phyloP scores from a whole-genome alignment of 148 eudicot species.

The Camellia granthamiana region DNA sequence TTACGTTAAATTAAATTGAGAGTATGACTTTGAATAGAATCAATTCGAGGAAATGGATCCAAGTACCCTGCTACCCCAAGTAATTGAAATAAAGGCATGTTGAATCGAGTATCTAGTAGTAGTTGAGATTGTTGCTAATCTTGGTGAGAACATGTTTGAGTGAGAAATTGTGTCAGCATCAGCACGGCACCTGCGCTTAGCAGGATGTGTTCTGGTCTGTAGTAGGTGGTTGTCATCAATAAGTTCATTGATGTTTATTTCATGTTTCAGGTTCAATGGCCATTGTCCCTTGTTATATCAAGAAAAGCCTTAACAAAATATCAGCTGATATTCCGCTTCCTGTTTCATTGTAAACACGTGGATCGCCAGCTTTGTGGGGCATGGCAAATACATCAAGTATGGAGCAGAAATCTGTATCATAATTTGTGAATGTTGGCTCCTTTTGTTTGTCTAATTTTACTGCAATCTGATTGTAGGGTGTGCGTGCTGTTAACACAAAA shows the following conservation, averaged over 20 bases:
- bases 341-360: conserved; percentile 96
- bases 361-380: conserved; percentile 95
- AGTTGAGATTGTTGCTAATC: not conserved
- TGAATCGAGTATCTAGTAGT: not conserved
- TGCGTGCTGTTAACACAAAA: conserved; percentile 66
- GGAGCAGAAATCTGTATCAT: conserved; percentile 17
- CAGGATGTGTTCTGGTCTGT: no score
- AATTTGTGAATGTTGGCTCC: conserved; percentile 6
- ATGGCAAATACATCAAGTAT: conserved; percentile 98
- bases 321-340: conserved; percentile 86
- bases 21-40: no score
- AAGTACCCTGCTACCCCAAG: no score
- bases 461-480: conserved; percentile 54
- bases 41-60: no score
- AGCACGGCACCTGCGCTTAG: no score
- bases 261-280: conserved; percentile 85
- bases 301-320: conserved; percentile 90
- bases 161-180: no score
- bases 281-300: conserved; percentile 91
- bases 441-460: not conserved
- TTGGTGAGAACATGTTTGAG: not conserved
- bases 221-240: not conserved
- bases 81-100: no score
- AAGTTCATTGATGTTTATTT: not conserved
- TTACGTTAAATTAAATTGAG: no score